Base-by-base conservation (phyloP, 2,329 filamentous ascomycete genomes). In the Penicillium frequentans region DNA sequence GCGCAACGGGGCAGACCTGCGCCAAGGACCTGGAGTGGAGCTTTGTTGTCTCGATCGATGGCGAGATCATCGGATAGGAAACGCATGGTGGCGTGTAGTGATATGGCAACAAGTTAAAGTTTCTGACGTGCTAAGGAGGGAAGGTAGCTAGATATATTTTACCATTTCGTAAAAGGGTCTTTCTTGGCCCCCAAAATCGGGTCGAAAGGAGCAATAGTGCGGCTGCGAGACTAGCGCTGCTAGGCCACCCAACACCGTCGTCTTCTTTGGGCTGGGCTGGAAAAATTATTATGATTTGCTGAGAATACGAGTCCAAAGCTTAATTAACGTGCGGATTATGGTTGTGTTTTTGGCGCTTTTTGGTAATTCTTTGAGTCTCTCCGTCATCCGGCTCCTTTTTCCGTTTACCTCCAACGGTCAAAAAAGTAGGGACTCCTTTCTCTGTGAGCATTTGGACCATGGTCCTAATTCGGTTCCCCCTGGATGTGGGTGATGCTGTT, bases 371-470 rank as follows among this genome's bases (percentile, higher is more conserved):
- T 23, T 6, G 19, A 3, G 7, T 21, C 5, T 42, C 19, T 21
- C 10, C 19, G 35, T 42, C 39, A 23, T 42, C 19, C 3, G 19
- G 3, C 21, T 39, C 21, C 23, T 35, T 27, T 21, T 46, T 42
- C 3, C 52, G 33, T 47, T 47, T 58, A 5, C 5, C 42, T 26
- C 19, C 21, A 27, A 37, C 39, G 3, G 24, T 35, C 3, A 39
- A 13, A 11, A 31, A 7, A 26, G 14, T n/a, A 31, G 39, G 49
- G 3, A 14, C 10, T 44, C 49, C 51, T 23, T 54, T 67, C 52
- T 68, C 65, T 0, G 71, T 73, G 3, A 82, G 69, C 37, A 77
- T 62, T 9, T 67, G 62, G 1, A 83, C 74, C 63, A 78, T 74
- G 47, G 78, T 69, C 26, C 67, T 69, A 24, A 84, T 80, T 55